Evolutionary conservation across 2,329 filamentous ascomycete species (phyloP), one percentile per base, ranked within the genome.

Genomic region (Aspergillus pseudonomiae): DNA sequence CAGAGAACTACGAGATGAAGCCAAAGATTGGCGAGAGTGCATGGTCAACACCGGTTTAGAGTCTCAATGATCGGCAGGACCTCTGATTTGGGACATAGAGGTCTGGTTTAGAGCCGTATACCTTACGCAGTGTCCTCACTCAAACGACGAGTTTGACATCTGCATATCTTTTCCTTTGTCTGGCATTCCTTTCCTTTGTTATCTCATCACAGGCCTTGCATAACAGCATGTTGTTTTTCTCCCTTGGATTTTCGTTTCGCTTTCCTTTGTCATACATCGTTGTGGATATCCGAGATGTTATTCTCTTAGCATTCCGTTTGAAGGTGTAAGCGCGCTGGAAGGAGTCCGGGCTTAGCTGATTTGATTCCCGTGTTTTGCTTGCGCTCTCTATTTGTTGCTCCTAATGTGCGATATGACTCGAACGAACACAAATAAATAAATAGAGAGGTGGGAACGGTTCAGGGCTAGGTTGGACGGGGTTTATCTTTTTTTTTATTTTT

Each of bases 1-100:
- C 90, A 7, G 84, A 88, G 60, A 83, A 85, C 61, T 91, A 89
- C 69, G 87, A 89, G 52, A 81, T 86, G 66, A 90, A 88, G 76
- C 82, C 86, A 30, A 75, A 74, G 61, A 63, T 78, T 62, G 71
- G 72, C 34, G 74, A 77, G 55, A 73, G 73, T 57, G 67, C 73
- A 53, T 79, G 77, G 77, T 74, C 77, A 16, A 78, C 77, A 28
- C 64, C 77, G 11, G 76, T 79, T 28, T 76, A 71, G 57, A 36
- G 53, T 39, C 52, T 48, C 32, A 57, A 53, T 41, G 54, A 43
- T 55, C 54, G 59, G 64, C 61, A 57, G 64, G 64, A 56, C 61
- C 64, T 59, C 66, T 72, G 60, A 71, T 61, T 57, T 61, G 46
- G 61, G 58, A 56, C 30, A 63, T 28, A 32, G 54, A 52, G n/a